phyloP scores from a whole-genome alignment of 768 basidiomycete species.

The Dioszegia crocea region DNA sequence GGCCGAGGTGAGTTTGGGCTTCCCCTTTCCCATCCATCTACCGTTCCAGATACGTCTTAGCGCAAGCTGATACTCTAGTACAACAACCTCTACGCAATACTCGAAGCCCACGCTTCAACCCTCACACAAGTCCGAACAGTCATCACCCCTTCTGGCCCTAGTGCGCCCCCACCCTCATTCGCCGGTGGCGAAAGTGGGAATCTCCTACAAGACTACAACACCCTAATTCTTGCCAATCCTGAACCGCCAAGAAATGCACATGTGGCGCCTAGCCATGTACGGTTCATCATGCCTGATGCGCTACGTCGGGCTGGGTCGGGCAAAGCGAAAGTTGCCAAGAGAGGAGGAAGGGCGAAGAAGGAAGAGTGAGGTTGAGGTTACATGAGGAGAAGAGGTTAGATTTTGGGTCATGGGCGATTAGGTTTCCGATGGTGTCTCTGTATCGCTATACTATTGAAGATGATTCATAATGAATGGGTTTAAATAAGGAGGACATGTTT shows the following conservation, averaged over 20 bases:
- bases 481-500: too few relatives aligned
- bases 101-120: background rate
- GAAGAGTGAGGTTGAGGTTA: background rate
- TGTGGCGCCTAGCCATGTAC: background rate
- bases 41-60: background rate
- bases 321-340: background rate
- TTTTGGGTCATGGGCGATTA: background rate
- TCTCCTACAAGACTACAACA: too few relatives aligned
- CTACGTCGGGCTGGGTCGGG: background rate
- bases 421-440: too few relatives aligned
- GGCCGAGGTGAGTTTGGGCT: constrained; percentile 26
- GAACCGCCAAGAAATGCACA: background rate
- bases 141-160: background rate
- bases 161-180: background rate
- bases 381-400: background rate
- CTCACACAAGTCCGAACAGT: background rate
- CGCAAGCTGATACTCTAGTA: background rate
- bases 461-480: too few relatives aligned
- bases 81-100: background rate
- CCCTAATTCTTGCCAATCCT: too few relatives aligned
- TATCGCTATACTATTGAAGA: too few relatives aligned
- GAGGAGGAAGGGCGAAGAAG: background rate
- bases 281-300: background rate
- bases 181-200: background rate
- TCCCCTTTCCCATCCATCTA: background rate